Base-by-base conservation (phyloP, 108 stramenopile species). In the Poteriospumella lacustris region DNA sequence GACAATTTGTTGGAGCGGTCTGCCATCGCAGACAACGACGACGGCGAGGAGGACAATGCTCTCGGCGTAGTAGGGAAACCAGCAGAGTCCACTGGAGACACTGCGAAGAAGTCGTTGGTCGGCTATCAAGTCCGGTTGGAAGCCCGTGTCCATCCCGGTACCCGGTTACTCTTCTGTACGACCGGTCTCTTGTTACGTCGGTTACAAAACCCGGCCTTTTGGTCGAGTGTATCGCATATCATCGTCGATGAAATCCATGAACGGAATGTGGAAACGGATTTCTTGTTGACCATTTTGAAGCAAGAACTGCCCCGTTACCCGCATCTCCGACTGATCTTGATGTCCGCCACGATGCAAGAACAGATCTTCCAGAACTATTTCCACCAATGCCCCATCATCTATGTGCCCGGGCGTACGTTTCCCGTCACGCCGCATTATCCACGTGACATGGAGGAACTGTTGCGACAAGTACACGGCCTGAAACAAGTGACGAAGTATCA, bases 231-330 rank as follows among this genome's bases (percentile, higher is more conserved):
- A 36, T 89, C 93, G 12, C 96, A 96, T 79, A 80, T 97, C 69
- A 86, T 97, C 29, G 89, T 99, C 29, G 98, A 99, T 76, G 97
- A 98, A 82, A 95, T 96, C 42, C 95, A 98, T 77, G 97, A 98
- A 77, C 84, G 97, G 36, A 86, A 90, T 68, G 84, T 91, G 41
- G 90, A 94, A 79, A 90, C 92, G 47, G 98, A 99, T 82, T 90
- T 97, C 40, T 86, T 97, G 12, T 78, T 97, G 58, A 85, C 95
- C 58, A 84, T 91, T 19, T 76, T 97, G 43, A 84, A 91, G 44
- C 70, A 86, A 28, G 81, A 95, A 1, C 76, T 96, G 1, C 44
- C 60, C 33, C 69, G 79, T 12, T 84, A 85, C 31, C 89, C 87
- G 2, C 86, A 91, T 59, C 80, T 95, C 19, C 72, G 76, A 31